phyloP scores from a whole-genome alignment of 116 monocot species.

The Posidonia oceanica region DNA sequence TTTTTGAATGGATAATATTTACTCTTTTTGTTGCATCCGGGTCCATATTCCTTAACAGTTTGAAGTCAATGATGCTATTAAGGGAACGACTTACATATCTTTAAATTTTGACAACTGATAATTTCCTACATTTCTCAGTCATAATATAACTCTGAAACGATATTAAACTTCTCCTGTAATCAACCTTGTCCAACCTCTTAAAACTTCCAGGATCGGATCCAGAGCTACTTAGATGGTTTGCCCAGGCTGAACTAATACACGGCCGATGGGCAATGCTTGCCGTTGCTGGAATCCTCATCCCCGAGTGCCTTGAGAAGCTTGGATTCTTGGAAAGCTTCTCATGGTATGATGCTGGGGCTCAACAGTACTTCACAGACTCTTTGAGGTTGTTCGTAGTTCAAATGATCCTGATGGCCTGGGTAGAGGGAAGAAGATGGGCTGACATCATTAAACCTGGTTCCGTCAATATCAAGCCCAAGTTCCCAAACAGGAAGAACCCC shows the following conservation, averaged over 20 bases:
- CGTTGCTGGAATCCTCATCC: slow-evolving; percentile 71
- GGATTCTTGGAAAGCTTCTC: slow-evolving; percentile 64
- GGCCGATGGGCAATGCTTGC: slow-evolving; percentile 93
- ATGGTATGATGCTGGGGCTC: slow-evolving; percentile 62
- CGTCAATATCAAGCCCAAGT: slow-evolving; percentile 56
- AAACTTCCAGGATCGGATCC: slow-evolving; percentile 64
- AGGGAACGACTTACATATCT: no score
- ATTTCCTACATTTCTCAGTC: neutral
- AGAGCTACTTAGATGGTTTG: slow-evolving; percentile 70
- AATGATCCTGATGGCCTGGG: slow-evolving; percentile 83
- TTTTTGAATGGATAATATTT: neutral
- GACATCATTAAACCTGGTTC: slow-evolving; percentile 48
- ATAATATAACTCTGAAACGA: neutral
- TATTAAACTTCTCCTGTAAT: no score
- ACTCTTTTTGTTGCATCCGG: no score
- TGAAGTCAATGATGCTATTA: no score
- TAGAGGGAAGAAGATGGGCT: slow-evolving; percentile 83
- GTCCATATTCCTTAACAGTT: no score
- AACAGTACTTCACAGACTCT: slow-evolving; percentile 63
- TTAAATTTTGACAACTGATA: no score
- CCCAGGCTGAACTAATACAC: slow-evolving; percentile 88
- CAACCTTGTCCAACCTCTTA: neutral
- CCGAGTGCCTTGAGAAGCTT: slow-evolving; percentile 48
- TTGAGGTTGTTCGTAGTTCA: slow-evolving; percentile 54
- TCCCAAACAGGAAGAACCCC: slow-evolving; percentile 53